These are phyloP conservation scores for Filobasidium floriforme DNA, from an alignment of 768 basidiomycete genomes.

Conservation along the genomic window DNA sequence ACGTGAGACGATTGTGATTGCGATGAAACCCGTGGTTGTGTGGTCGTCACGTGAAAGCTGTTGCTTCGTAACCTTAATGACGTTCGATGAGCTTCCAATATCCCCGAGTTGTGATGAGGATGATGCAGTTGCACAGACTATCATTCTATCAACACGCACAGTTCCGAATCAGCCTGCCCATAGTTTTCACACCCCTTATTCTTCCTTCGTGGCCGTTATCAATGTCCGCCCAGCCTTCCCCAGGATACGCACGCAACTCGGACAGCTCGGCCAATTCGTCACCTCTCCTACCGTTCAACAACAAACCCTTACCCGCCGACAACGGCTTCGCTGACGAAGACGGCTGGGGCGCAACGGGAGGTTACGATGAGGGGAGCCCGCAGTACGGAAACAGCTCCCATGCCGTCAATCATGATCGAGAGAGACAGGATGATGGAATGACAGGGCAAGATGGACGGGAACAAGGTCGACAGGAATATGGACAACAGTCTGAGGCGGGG, in stretches of 20 bases:
- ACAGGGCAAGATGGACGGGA: background rate
- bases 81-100: too few species aligned
- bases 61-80: too few species aligned
- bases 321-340: background rate
- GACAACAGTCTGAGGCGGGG: background rate
- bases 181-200: too few species aligned
- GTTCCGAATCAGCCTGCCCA: too few species aligned
- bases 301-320: background rate
- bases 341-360: background rate
- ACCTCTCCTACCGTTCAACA: conserved; percentile 4
- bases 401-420: background rate
- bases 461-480: background rate
- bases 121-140: too few species aligned
- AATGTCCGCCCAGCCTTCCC: background rate
- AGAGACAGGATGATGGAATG: background rate
- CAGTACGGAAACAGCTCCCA: background rate
- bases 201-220: too few species aligned
- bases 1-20: too few species aligned
- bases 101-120: too few species aligned
- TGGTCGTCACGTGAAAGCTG: too few species aligned
- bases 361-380: background rate
- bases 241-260: background rate
- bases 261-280: conserved; percentile 1
- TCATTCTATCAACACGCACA: too few species aligned
- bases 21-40: too few species aligned